Evolutionary conservation across 1,139 yeast genomes (phyloP).

Genomic region (Nematodospora anomalae): DNA sequence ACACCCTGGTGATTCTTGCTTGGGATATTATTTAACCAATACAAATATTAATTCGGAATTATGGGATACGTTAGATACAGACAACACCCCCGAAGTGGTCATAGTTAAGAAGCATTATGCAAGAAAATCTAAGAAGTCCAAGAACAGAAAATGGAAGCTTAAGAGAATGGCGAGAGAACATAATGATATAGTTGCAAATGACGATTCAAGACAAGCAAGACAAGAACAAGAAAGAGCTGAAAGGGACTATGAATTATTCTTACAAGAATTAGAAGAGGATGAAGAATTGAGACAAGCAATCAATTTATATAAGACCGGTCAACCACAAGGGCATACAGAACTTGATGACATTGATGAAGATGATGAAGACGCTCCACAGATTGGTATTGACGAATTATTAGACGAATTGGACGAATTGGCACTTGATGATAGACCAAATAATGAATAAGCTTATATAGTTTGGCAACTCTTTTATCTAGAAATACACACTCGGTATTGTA

Average conservation of each 20-base stretch:
- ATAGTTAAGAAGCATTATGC: constrained; percentile 89
- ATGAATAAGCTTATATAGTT: constrained; percentile 8
- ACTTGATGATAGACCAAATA: constrained; percentile 52
- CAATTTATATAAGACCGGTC: constrained; percentile 74
- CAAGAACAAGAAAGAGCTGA: constrained; percentile 92
- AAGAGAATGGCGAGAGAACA: constrained; percentile 98
- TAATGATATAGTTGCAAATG: constrained; percentile 77
- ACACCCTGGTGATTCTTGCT: constrained; percentile 93
- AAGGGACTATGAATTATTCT: constrained; percentile 90
- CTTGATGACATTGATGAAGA: constrained; percentile 46
- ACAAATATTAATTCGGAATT: constrained; percentile 84
- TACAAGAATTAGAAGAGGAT: constrained; percentile 97
- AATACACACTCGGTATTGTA: neutral
- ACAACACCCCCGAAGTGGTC: constrained; percentile 81
- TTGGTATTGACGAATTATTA: constrained; percentile 77
- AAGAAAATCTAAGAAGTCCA: constrained; percentile 72
- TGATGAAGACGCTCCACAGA: constrained; percentile 68
- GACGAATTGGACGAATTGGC: constrained; percentile 95
- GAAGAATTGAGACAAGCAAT: constrained; percentile 89
- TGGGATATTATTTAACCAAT: constrained; percentile 84
- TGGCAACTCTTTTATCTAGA: neutral
- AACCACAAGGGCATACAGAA: constrained; percentile 20
- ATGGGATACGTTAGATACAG: constrained; percentile 70
- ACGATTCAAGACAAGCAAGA: constrained; percentile 75
- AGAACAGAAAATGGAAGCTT: constrained; percentile 90